Evolutionary conservation across 176 grass and related monocot genomes (phyloP).

Genomic region (Dendrocalamus sinicus): DNA sequence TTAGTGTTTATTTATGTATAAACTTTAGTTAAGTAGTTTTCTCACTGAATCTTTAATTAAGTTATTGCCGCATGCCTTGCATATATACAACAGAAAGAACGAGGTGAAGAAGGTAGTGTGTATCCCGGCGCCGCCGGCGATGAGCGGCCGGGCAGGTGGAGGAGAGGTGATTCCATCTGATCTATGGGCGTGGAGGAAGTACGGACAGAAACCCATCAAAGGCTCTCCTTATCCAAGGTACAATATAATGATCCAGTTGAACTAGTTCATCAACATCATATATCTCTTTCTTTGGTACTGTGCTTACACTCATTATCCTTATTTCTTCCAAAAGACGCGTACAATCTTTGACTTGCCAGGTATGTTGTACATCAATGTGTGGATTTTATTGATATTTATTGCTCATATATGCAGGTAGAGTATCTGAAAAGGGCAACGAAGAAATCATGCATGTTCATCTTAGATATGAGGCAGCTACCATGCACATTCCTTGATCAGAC

Average conservation of each 20-base stretch:
- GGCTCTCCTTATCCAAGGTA: conserved; percentile 85
- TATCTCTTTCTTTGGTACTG: conserved; percentile 25
- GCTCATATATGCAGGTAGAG: conserved; percentile 33
- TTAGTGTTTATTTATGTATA: not conserved
- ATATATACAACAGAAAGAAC: conserved; percentile 45
- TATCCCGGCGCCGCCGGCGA: conserved; percentile 56
- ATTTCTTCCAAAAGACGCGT: not conserved
- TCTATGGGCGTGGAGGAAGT: conserved; percentile 84
- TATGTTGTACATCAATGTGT: not conserved
- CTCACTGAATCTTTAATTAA: not conserved
- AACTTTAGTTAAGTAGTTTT: not conserved
- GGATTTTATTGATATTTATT: conserved; percentile 7
- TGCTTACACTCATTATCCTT: not conserved
- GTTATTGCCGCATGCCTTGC: not conserved
- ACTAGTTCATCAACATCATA: conserved; percentile 10
- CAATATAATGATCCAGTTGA: not conserved
- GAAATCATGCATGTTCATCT: not conserved
- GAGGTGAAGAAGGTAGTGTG: conserved; percentile 78
- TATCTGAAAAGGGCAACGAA: conserved; percentile 14
- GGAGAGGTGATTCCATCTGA: conserved; percentile 72
- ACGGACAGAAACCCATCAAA: conserved; percentile 83
- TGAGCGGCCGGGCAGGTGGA: conserved; percentile 49
- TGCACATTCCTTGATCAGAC: not conserved
- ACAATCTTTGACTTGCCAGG: not conserved
- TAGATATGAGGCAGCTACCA: not conserved